phyloP scores from a whole-genome alignment of 2,329 filamentous ascomycete genomes.

The Hymenoscyphus repandus region DNA sequence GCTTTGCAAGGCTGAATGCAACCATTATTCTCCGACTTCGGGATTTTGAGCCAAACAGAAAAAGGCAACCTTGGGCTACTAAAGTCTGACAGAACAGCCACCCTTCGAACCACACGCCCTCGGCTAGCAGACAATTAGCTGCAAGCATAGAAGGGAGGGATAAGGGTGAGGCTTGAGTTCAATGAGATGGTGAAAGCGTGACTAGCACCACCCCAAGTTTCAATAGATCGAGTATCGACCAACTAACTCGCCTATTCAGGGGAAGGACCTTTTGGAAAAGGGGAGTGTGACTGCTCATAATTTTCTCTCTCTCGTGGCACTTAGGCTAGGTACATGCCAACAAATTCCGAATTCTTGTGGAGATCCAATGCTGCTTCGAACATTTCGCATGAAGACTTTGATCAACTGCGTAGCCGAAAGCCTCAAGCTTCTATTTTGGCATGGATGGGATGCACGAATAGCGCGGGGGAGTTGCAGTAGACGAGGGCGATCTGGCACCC shows the following conservation, averaged over 20 bases:
- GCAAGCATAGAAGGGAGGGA: too few species aligned
- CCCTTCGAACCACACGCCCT: too few species aligned
- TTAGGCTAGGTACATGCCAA: not conserved
- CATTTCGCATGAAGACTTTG: not conserved
- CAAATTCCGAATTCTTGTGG: not conserved
- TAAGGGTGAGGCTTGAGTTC: too few species aligned
- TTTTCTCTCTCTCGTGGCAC: not conserved
- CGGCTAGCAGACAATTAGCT: too few species aligned
- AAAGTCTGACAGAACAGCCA: too few species aligned
- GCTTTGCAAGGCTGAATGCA: not conserved
- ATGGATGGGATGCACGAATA: not conserved
- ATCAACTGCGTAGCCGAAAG: not conserved
- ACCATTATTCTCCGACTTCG: not conserved
- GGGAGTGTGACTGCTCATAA: not conserved
- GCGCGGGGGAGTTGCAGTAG: too few species aligned
- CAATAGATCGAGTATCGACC: not conserved
- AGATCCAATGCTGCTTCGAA: not conserved
- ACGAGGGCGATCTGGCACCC: too few species aligned
- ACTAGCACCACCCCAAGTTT: not conserved
- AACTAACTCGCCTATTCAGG: not conserved
- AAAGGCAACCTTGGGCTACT: too few species aligned
- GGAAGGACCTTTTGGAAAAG: not conserved
- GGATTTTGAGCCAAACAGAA: not conserved
- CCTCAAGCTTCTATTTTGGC: not conserved
- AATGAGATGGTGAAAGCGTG: too few species aligned